Percentiles rank a stretch among this genome's conserved stretches.
Evolutionary conservation across 805 yeast genomes (phyloP).

Genomic region (Candida odintsovae): DNA sequence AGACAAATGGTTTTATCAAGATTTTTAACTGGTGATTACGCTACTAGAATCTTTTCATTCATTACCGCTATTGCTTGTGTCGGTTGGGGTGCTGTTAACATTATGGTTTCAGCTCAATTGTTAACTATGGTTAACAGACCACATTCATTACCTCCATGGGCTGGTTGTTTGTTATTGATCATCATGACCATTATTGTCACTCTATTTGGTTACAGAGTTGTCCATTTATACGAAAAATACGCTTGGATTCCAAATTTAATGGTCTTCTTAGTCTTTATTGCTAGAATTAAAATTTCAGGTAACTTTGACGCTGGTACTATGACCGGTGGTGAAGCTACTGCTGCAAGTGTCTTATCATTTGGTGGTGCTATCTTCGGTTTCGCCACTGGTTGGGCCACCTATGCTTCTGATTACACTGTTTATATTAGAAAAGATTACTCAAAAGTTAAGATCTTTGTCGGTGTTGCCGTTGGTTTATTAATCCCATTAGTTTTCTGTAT

Average conservation of each 20-base stretch:
- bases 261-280: slow-evolving; percentile 73
- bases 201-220: slow-evolving; percentile 77
- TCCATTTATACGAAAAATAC: slow-evolving; percentile 79
- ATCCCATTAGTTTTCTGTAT: slow-evolving; percentile 67
- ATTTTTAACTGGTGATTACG: slow-evolving; percentile 68
- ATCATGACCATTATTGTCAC: slow-evolving; percentile 65
- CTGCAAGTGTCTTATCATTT: slow-evolving; percentile 71
- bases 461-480: slow-evolving; percentile 57
- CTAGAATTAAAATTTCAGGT: slow-evolving; percentile 62
- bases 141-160: slow-evolving; percentile 76
- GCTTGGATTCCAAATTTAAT: slow-evolving; percentile 81
- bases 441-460: slow-evolving; percentile 53
- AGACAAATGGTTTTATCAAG: slow-evolving; percentile 84
- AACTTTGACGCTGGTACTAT: slow-evolving; percentile 52
- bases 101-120: slow-evolving; percentile 83
- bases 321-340: slow-evolving; percentile 55
- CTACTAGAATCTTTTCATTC: slow-evolving; percentile 70
- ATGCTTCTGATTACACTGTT: slow-evolving; percentile 87
- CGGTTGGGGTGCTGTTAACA: slow-evolving; percentile 95
- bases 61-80: slow-evolving; percentile 81
- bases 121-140: slow-evolving; percentile 66
- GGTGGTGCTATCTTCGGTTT: slow-evolving; percentile 84
- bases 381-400: slow-evolving; percentile 93
- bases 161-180: slow-evolving; percentile 75
- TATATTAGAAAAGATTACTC: slow-evolving; percentile 70